Percentiles rank a stretch among this genome's conserved stretches.
Evolutionary conservation across 257 asterid species (phyloP).

Genomic region (Nicotiana obtusifolia): DNA sequence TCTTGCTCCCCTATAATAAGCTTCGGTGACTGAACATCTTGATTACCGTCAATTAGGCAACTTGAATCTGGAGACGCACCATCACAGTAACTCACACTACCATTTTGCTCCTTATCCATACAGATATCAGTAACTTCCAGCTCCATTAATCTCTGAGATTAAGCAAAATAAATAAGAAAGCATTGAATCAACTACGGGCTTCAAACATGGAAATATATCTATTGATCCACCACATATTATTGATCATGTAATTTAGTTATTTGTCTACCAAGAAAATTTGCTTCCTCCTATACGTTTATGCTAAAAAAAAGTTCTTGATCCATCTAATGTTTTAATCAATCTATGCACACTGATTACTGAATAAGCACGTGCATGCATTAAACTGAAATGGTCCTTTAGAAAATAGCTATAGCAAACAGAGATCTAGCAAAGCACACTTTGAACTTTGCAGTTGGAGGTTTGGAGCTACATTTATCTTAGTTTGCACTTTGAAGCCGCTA

Average conservation of each 20-base stretch:
- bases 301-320: too few relatives aligned
- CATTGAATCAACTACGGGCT: neutral
- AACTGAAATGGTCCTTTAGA: neutral
- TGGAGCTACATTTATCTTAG: neutral
- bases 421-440: neutral
- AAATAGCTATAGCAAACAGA: neutral
- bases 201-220: neutral
- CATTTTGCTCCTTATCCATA: conserved; percentile 65
- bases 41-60: conserved; percentile 12
- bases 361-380: neutral
- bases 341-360: neutral
- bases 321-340: neutral
- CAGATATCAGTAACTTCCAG: conserved; percentile 52
- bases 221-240: neutral
- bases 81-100: conserved; percentile 36
- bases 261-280: neutral
- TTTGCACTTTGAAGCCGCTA: neutral
- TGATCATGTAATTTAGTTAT: neutral
- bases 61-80: conserved; percentile 29
- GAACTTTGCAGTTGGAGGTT: neutral
- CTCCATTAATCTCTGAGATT: conserved; percentile 51
- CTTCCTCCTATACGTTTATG: neutral
- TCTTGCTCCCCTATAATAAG: conserved; percentile 31
- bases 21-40: conserved; percentile 29
- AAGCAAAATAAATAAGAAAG: neutral